Conservation (phyloP, 805 yeast species). For the Yamadazyma nakazawae region DNA sequence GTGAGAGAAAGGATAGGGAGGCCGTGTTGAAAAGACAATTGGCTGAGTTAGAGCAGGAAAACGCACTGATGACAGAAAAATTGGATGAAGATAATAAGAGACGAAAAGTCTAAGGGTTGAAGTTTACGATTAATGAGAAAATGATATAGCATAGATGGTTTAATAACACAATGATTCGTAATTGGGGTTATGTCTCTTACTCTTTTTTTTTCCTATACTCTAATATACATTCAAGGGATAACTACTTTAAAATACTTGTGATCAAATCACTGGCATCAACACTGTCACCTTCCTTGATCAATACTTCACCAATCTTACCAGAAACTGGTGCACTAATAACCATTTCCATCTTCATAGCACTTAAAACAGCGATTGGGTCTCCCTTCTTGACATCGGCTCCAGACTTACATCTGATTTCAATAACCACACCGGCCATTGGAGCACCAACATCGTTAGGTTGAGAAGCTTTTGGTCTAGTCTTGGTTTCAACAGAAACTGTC, state of each 20-base stretch:
- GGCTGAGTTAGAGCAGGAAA: constrained; percentile 25
- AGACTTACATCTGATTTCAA: constrained; percentile 87
- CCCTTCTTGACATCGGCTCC: constrained; percentile 94
- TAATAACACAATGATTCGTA: too few relatives aligned
- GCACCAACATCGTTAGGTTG: constrained; percentile 94
- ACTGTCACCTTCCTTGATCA: constrained; percentile 86
- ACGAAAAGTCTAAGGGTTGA: constrained; percentile 3
- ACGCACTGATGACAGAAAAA: constrained; percentile 18
- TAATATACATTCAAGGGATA: background rate
- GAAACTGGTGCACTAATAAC: constrained; percentile 88
- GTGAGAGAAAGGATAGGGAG: constrained; percentile 20
- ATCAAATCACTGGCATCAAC: constrained; percentile 93
- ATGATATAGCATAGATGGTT: too few relatives aligned
- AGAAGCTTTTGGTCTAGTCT: constrained; percentile 88
- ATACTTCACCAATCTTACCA: constrained; percentile 77
- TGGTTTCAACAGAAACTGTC: constrained; percentile 78
- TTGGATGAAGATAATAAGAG: constrained; percentile 19
- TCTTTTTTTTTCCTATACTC: background rate
- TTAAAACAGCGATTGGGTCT: constrained; percentile 86
- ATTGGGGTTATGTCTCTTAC: background rate
- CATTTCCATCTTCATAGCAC: constrained; percentile 99
- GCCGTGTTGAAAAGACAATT: constrained; percentile 24
- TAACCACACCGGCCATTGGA: constrained; percentile 98
- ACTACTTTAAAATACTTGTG: constrained; percentile 30
- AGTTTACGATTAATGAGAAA: too few relatives aligned